Evolutionary conservation across 805 yeast species (phyloP), one percentile per base, ranked within the genome.

Genomic region (Candida nitratophila): DNA sequence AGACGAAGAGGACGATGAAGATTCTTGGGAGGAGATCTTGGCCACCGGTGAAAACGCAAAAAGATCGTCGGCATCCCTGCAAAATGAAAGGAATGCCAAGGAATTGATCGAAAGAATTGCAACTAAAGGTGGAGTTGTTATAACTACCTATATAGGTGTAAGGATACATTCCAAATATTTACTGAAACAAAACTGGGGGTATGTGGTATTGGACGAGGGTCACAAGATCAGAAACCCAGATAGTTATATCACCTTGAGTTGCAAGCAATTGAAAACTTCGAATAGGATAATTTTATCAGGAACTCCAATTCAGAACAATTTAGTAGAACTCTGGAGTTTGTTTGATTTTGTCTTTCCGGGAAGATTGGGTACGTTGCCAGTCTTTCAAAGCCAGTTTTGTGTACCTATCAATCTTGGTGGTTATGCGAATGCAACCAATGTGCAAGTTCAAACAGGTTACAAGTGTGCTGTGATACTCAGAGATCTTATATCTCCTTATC

Each of bases 291-390:
- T 93, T 48, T 63, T 93, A 19, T 87, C 96, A 0, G 99, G 99
- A 2, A 93, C 99, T 0, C 99, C 99, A 0, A 89, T 93, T 43
- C 99, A 93, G 59, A 93, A 93, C 63, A 93, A 93, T 54, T 66
- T 93, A 46, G 77, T 82, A 17, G 99, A 93, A 61, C 65, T 93
- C 19, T 93, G 99, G 99, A 85, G 96, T 43, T 65, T 93, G 39
- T 91, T 93, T 66, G 99, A 93, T 56, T 93, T 93, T 65, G 84
- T 90, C 2, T 90, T 84, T 56, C 99, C 99, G 0, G 99, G 99
- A 0, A 70, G 95, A 48, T 65, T 93, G 20, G 99, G 99, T 0
- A 93, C 99, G 0, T 67, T 93, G 21, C 99, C 99, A 0, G 91
- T 93, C 0, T 93, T 93, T 55, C 95, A 90, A 62, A 84, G 77